phyloP scores from a whole-genome alignment of 2,329 filamentous ascomycete genomes.

The Amylocarpus encephaloides region DNA sequence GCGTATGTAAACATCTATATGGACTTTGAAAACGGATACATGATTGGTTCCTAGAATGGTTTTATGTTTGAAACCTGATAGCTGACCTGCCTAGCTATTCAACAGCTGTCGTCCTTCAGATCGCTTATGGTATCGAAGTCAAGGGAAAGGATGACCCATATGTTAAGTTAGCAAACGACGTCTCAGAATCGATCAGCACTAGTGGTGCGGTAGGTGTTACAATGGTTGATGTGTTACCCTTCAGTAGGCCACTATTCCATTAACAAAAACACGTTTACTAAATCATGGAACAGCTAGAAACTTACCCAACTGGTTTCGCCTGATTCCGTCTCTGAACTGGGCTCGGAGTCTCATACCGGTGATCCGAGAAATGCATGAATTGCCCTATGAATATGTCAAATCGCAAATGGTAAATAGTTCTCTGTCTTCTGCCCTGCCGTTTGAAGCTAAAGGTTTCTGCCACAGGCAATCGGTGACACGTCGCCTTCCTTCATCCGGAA shows the following conservation, averaged over 20 bases:
- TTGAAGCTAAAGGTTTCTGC: not conserved
- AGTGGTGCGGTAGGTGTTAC: constrained; percentile 26
- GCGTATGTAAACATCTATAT: not conserved
- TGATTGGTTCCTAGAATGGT: not conserved
- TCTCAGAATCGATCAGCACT: constrained; percentile 12
- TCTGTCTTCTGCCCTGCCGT: not conserved
- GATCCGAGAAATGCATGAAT: constrained; percentile 36
- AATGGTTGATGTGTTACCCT: constrained; percentile 42
- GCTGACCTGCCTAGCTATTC: constrained; percentile 29
- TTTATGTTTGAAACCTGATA: not conserved
- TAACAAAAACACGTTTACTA: not conserved
- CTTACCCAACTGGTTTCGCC: constrained; percentile 31
- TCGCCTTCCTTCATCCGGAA: constrained; percentile 2
- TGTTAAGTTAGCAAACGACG: constrained; percentile 32
- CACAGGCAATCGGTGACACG: constrained; percentile 1
- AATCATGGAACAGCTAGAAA: not conserved
- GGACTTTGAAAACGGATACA: too few relatives aligned
- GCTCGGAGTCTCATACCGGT: constrained; percentile 20
- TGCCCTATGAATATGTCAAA: constrained; percentile 31
- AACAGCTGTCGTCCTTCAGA: constrained; percentile 35
- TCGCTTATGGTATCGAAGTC: constrained; percentile 38
- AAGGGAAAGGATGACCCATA: constrained; percentile 33
- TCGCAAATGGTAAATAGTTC: constrained; percentile 1
- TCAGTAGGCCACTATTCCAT: constrained; percentile 32
- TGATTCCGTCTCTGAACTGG: constrained; percentile 21